Base-by-base conservation (phyloP, 306 rosid genomes). In the Hippophae gyantsensis region DNA sequence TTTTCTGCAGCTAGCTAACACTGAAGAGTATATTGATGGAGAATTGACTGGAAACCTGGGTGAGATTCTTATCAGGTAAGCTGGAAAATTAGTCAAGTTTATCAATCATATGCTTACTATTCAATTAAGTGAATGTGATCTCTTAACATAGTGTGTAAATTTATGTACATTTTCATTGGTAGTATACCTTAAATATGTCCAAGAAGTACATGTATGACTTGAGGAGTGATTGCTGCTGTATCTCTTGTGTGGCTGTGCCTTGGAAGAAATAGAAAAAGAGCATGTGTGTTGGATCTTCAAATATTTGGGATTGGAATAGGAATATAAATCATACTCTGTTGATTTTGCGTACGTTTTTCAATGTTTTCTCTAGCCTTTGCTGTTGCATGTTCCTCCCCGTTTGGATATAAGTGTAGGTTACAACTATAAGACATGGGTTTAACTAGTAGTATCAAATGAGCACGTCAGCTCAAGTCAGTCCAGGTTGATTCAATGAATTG, bases 61-160 rank as follows among this genome's bases (percentile, higher is more conserved):
- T 58, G 85, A 80, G 63, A 80, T 80, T 62, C 76, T 80, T 76
- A 80, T 80, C 62, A 76, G 85, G 85, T 80, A 71, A 71, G 51
- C 18, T 47, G 13, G 7, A 48, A 12, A 3, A 43, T 26, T 52
- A 8, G 25, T 56, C 38, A 58, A 43, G 42, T 12, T 52, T 42
- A 27, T 18, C 12, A 13, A 10, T 38, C 38, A 9, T 43, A n/a
- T 7, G 48, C 14, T 47, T 69, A 13, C 6, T 41, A 23, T 13
- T n/a, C 27, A 43, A n/a, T 38, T 14, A 10, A 25, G 14, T 52
- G 5, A 14, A 42, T 14, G 9, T 54, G 63, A 7, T 10, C 9
- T 8, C 12, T 8, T 10, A 57, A 13, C 53, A 10, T 23, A 8
- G 12, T 67, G 6, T 2, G 38, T 32, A 18, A 8, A 9, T 14